Percentiles rank a stretch among this genome's conserved stretches.
Evolutionary conservation across 345 rosid genomes (phyloP).

Genomic region (Boechera retrofracta): DNA sequence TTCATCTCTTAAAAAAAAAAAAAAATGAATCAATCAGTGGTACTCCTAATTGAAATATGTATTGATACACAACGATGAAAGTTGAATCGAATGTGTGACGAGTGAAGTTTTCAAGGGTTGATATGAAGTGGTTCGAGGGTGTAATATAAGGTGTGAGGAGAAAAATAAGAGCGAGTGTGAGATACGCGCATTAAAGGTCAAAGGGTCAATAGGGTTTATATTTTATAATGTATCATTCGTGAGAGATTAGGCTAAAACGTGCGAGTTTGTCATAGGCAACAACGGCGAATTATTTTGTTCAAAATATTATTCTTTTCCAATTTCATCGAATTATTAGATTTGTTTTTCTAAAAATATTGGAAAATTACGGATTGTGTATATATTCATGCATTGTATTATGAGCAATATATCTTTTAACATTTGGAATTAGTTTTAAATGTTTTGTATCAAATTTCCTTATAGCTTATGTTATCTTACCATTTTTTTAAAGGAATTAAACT

Average conservation of each 20-base stretch:
- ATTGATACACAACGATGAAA: conserved; percentile 12
- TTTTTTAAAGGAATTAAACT: background rate
- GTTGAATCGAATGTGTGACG: conserved; percentile 39
- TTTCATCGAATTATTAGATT: conserved; percentile 14
- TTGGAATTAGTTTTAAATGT: conserved; percentile 12
- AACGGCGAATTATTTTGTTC: background rate
- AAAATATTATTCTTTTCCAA: background rate
- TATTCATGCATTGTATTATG: conserved; percentile 26
- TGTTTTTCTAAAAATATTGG: background rate
- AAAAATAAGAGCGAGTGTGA: conserved; percentile 12
- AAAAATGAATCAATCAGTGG: background rate
- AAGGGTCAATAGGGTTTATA: conserved; percentile 14
- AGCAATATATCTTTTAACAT: background rate
- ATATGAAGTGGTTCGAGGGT: conserved; percentile 44
- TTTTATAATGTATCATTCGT: conserved; percentile 17
- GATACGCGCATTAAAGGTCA: conserved; percentile 31
- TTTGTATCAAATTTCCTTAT: background rate
- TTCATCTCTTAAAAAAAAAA: conserved; percentile 28
- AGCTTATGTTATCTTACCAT: background rate
- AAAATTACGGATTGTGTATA: conserved; percentile 5
- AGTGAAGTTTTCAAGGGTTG: conserved; percentile 36
- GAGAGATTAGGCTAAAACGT: conserved; percentile 40
- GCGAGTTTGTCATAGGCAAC: conserved; percentile 36
- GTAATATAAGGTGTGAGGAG: conserved; percentile 9
- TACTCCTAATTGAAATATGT: conserved; percentile 18